A percentile compares a stretch with the other conserved stretches of the same genome.
Conservation (phyloP, 2,329 filamentous ascomycete genomes). For the Aspergillus sp. region DNA sequence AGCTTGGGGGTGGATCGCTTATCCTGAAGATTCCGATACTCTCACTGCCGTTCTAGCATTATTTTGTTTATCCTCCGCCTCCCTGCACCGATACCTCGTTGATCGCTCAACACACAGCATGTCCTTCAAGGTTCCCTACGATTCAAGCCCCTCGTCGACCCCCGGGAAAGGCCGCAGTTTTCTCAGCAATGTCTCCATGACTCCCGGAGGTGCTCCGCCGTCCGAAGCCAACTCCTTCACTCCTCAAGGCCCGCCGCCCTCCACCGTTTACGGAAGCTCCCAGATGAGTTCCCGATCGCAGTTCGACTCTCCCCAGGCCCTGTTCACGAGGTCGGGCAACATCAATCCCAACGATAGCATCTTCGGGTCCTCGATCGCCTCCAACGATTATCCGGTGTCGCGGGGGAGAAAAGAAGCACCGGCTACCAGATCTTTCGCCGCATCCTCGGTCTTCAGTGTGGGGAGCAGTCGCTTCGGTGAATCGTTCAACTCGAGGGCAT, state of each 20-base stretch:
- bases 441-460: slow-evolving; percentile 29
- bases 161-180: slow-evolving; percentile 39
- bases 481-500: slow-evolving; percentile 24
- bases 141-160: slow-evolving; percentile 39
- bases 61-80: slow-evolving; percentile 10
- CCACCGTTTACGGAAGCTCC: slow-evolving; percentile 53
- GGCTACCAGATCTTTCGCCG: slow-evolving; percentile 21
- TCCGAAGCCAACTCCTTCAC: slow-evolving; percentile 56
- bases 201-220: slow-evolving; percentile 57
- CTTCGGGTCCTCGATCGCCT: slow-evolving; percentile 38
- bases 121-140: slow-evolving; percentile 37
- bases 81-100: not conserved
- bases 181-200: slow-evolving; percentile 52
- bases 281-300: slow-evolving; percentile 41
- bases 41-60: not conserved
- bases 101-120: slow-evolving; percentile 20
- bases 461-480: slow-evolving; percentile 28
- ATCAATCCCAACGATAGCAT: slow-evolving; percentile 38
- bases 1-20: not conserved
- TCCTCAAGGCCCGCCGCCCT: slow-evolving; percentile 54
- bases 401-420: slow-evolving; percentile 27
- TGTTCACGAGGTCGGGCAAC: slow-evolving; percentile 38
- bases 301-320: slow-evolving; percentile 36
- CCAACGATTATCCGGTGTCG: slow-evolving; percentile 31
- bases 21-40: not conserved